Evolutionary conservation across 441 rosid genomes (phyloP).

Genomic region (Erodium chrysanthum): DNA sequence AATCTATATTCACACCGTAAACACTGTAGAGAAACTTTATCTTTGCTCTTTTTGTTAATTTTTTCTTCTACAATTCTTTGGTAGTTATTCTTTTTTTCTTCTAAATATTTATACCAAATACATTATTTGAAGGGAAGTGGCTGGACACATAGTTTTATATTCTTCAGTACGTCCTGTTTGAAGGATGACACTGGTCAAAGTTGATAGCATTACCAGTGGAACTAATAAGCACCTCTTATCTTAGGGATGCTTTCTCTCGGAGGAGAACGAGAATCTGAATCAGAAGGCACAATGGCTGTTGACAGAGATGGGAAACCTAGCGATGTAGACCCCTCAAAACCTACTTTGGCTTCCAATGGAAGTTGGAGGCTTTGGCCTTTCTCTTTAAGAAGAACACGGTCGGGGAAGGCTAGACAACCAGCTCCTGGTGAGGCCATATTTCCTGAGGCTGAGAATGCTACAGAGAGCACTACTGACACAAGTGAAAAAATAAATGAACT

Average conservation of each 20-base stretch:
- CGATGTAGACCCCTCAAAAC: constrained; percentile 36
- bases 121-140: background rate
- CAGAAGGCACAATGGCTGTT: constrained; percentile 51
- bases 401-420: constrained; percentile 27
- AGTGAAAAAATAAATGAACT: constrained; percentile 25
- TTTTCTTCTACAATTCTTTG: background rate
- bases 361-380: constrained; percentile 95
- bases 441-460: constrained; percentile 26
- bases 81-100: background rate
- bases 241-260: constrained; percentile 46
- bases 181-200: constrained; percentile 46
- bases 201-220: constrained; percentile 47
- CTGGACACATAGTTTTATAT: too few species aligned
- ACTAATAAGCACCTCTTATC: constrained; percentile 49
- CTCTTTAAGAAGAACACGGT: constrained; percentile 42
- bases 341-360: constrained; percentile 31
- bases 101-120: background rate
- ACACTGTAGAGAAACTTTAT: background rate
- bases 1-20: too few species aligned
- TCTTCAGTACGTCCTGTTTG: constrained; percentile 26
- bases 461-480: constrained; percentile 20
- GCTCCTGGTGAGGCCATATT: constrained; percentile 23
- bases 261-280: constrained; percentile 37
- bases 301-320: constrained; percentile 34
- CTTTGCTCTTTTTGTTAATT: background rate